phyloP scores from a whole-genome alignment of 2,329 filamentous ascomycete genomes.

The Neodidymelliopsis sp. region DNA sequence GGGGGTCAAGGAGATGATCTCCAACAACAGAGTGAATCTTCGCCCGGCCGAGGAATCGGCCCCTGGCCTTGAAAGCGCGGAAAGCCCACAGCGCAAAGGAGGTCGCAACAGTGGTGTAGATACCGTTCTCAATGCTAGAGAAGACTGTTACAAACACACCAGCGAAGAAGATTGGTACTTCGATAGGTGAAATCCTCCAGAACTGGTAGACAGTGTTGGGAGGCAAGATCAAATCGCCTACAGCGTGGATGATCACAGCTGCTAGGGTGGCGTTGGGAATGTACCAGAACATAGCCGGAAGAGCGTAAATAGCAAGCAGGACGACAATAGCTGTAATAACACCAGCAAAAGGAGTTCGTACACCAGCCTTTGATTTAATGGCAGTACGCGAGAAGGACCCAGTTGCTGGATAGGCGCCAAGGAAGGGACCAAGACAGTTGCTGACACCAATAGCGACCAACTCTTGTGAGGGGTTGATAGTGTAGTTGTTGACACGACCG shows the following conservation, averaged over 20 bases:
- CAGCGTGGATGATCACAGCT: constrained; percentile 94
- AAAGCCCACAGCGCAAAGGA: constrained; percentile 82
- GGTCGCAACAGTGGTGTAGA: constrained; percentile 83
- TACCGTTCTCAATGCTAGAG: constrained; percentile 85
- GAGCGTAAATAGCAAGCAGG: constrained; percentile 85
- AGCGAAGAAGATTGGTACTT: constrained; percentile 90
- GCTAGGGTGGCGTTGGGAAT: constrained; percentile 83
- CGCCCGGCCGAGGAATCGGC: constrained; percentile 83
- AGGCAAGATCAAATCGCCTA: constrained; percentile 88
- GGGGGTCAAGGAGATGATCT: constrained; percentile 68
- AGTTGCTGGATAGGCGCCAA: constrained; percentile 90
- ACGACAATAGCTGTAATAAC: constrained; percentile 87
- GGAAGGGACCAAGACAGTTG: constrained; percentile 87
- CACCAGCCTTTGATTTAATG: constrained; percentile 96
- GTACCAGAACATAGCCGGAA: constrained; percentile 91
- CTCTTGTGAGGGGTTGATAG: constrained; percentile 93
- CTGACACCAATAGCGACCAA: constrained; percentile 90
- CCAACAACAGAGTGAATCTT: constrained; percentile 87
- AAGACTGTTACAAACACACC: constrained; percentile 93
- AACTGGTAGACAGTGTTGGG: constrained; percentile 94
- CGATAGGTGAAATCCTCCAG: constrained; percentile 89
- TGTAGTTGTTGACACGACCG: constrained; percentile 94
- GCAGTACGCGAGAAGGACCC: constrained; percentile 96
- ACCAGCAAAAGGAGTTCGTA: constrained; percentile 88
- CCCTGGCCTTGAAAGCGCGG: constrained; percentile 81